phyloP scores from a whole-genome alignment of 2,329 filamentous ascomycete genomes.

The Colletotrichum sidae region DNA sequence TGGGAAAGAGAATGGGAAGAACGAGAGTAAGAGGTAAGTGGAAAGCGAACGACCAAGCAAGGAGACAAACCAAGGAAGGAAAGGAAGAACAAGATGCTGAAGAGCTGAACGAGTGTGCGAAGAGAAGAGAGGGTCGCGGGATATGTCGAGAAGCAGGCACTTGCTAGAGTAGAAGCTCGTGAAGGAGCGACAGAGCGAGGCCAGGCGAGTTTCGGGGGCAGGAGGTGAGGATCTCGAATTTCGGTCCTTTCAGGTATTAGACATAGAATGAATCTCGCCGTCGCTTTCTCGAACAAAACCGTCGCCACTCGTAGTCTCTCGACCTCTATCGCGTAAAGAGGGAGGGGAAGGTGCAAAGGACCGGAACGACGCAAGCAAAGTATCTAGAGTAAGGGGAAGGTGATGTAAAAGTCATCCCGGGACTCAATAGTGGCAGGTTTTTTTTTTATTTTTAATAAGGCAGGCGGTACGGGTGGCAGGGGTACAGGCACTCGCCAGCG shows the following conservation, averaged over 20 bases:
- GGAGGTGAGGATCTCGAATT: slow-evolving; percentile 6
- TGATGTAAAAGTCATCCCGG: slow-evolving; percentile 37
- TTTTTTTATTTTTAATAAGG: slow-evolving; percentile 37
- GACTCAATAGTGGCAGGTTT: slow-evolving; percentile 36
- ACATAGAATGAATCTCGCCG: slow-evolving; percentile 15
- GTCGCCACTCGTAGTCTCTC: slow-evolving; percentile 32
- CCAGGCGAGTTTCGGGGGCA: slow-evolving; percentile 19
- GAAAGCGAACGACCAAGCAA: slow-evolving; percentile 26
- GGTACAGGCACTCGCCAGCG: slow-evolving; percentile 28
- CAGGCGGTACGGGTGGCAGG: slow-evolving; percentile 26
- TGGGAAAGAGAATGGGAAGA: slow-evolving; percentile 1
- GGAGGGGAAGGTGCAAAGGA: slow-evolving; percentile 17
- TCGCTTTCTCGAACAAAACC: slow-evolving; percentile 28
- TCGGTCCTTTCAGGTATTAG: not conserved
- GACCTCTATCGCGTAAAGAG: slow-evolving; percentile 29
- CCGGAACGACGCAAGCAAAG: slow-evolving; percentile 27
- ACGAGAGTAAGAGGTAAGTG: slow-evolving; percentile 22
- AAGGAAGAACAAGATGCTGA: slow-evolving; percentile 29
- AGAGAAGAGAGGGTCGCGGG: slow-evolving; percentile 35
- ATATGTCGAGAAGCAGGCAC: slow-evolving; percentile 34
- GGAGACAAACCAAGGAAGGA: slow-evolving; percentile 25
- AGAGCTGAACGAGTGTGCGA: slow-evolving; percentile 37
- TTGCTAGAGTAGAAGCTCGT: slow-evolving; percentile 19
- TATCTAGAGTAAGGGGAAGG: slow-evolving; percentile 37
- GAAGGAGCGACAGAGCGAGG: slow-evolving; percentile 21